Evolutionary conservation across 2,329 filamentous ascomycete species (phyloP).

Genomic region (Didymella keratinophila): DNA sequence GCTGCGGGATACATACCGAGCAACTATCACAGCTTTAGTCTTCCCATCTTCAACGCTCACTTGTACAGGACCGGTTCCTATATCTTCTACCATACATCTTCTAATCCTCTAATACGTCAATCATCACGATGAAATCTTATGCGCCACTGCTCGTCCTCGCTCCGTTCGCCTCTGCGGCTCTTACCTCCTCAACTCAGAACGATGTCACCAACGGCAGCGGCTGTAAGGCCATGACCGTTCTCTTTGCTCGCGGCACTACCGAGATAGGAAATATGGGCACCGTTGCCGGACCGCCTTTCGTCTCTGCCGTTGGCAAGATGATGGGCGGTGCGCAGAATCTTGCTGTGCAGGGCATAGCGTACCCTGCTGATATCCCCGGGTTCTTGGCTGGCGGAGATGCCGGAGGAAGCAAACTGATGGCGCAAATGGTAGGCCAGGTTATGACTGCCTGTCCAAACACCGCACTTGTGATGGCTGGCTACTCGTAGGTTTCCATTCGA

Average conservation of each 20-base stretch:
- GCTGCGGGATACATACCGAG: background rate
- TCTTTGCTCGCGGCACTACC: slow-evolving; percentile 65
- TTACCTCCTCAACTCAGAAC: slow-evolving; percentile 36
- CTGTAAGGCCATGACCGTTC: slow-evolving; percentile 60
- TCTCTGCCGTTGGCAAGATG: slow-evolving; percentile 53
- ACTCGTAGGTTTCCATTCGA: slow-evolving; percentile 51
- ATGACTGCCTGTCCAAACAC: slow-evolving; percentile 56
- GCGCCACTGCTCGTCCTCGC: slow-evolving; percentile 22
- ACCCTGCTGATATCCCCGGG: slow-evolving; percentile 56
- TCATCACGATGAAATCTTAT: slow-evolving; percentile 26
- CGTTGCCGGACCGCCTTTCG: slow-evolving; percentile 61
- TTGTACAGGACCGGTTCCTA: slow-evolving; percentile 4
- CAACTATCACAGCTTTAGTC: background rate
- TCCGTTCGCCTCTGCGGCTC: slow-evolving; percentile 26
- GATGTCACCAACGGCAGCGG: slow-evolving; percentile 38
- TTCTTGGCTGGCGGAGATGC: slow-evolving; percentile 59
- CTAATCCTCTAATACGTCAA: slow-evolving; percentile 3
- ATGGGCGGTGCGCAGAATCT: slow-evolving; percentile 55
- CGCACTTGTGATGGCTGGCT: slow-evolving; percentile 58
- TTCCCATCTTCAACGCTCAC: background rate
- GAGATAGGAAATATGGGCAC: slow-evolving; percentile 62
- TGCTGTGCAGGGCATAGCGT: slow-evolving; percentile 64
- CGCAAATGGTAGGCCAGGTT: slow-evolving; percentile 51
- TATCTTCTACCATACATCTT: background rate
- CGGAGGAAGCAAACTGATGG: slow-evolving; percentile 56